Evolutionary conservation across 163 green algal genomes (phyloP), one percentile per base, ranked within the genome.

Genomic region (Scenedesmus sp.): DNA sequence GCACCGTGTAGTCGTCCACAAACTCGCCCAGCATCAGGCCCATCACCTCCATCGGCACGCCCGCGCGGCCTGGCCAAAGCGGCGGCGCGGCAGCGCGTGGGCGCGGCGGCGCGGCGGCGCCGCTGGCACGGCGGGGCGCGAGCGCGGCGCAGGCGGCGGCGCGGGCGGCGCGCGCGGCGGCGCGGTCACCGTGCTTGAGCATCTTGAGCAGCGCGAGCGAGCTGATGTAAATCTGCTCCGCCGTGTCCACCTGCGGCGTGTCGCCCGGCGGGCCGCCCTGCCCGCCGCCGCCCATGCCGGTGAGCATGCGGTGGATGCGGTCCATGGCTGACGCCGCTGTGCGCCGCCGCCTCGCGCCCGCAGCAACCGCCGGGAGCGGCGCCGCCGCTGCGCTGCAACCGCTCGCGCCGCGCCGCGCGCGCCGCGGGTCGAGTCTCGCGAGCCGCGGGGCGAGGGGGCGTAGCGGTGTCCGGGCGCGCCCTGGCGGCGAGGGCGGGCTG

Each of bases 31-130:
- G 92, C 96, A 99, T 99, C 1, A 99, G 89, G 11, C 96, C 96
- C 96, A 99, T 99, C 22, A 99, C 96, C 89, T 99, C 96, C 96
- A 99, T 97, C 26, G 96, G 96, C 48, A 99, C 96, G 56, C 96
- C 96, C 6, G 96, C 96, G 28, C 96, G 87, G 22, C 96, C 92
- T 98, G 81, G 0, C 11, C 2, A 69, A 33, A 36, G 28, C 22
- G 29, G 42, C 17, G n/a, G 42, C 7, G 64, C 34, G 33, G 47
- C 28, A 28, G 36, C 51, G 36, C 28, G 53, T n/a, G 13, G 6
- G n/a, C 7, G n/a, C 34, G 10, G 31, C 66, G 62, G 63, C 63
- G 58, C 26, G 53, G 3, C n/a, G 2, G 53, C 39, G 26, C 53
- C 1, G 53, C 53, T 62, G 53, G 53, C 53, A 29, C 53, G 2